Evolutionary conservation across 176 grass and related monocot species (phyloP), one percentile per base, ranked within the genome.

Genomic region (Avena atlantica): DNA sequence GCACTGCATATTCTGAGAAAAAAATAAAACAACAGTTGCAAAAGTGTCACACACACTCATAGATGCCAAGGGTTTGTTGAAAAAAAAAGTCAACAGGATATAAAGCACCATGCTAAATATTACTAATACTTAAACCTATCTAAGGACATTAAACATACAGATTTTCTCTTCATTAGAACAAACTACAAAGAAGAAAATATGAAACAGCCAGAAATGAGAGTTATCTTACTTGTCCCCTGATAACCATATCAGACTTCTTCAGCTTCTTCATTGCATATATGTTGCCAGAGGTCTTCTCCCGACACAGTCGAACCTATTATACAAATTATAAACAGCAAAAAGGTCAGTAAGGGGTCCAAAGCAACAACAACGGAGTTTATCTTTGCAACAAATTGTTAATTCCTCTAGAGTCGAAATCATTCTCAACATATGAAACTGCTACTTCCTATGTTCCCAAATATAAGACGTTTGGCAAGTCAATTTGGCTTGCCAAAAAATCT

Each of bases 201-300:
- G 37, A 63, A 85, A 89, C 56, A 70, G 37, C 56, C 51, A 82
- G 63, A 79, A 77, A 88, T 86, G 70, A 13, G 19, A 64, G 67
- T 62, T 68, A 88, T 79, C 90, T 96, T 94, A 91, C 97, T 88
- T 99, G 97, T 52, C 97, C 97, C 84, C 94, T 92, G 82, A 90
- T 90, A 88, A 99, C 92, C 97, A 99, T 99, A 83, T 99, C 97
- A 64, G 97, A 96, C 74, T 98, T 98, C 90, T 96, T 98, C 57
- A 98, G 85, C 75, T 98, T 98, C 90, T 98, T 98, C 97, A 98
- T 98, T 88, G 97, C 97, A 90, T 93, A 98, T 80, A 98, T 96
- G 91, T 98, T 98, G 64, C 90, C 80, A 15, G 94, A 89, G 9
- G 97, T 87, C 83, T 96, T 98, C 53, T 98, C 97, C 77, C 93